Evolutionary conservation across 768 basidiomycete species (phyloP).

Genomic region (Lactifluus volemus): DNA sequence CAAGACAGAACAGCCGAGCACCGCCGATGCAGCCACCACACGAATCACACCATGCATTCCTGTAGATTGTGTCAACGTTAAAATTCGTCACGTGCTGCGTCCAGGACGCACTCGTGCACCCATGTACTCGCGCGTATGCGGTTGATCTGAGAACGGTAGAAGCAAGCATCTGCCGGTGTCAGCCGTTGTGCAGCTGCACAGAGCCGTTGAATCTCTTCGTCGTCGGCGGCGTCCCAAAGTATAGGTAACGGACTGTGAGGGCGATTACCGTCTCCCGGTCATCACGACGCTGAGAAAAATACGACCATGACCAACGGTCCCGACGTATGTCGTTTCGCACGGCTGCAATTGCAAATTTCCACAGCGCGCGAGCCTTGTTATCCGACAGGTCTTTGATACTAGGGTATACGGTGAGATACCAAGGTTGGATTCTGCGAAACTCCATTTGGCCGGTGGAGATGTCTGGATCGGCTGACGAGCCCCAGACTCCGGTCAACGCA

Average conservation of each 20-base stretch:
- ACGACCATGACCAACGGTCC: constrained; percentile 25
- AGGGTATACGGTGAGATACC: constrained; percentile 22
- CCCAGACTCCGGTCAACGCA: constrained; percentile 3
- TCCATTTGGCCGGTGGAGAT: constrained; percentile 10
- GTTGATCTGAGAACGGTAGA: constrained; percentile 21
- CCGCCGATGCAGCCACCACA: constrained; percentile 25
- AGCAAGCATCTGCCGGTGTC: constrained; percentile 23
- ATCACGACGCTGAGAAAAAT: constrained; percentile 26
- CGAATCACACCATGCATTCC: constrained; percentile 21
- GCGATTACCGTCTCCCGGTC: constrained; percentile 23
- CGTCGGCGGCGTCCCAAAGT: constrained; percentile 20
- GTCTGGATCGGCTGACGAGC: not conserved
- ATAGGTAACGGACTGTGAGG: constrained; percentile 20
- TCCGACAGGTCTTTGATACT: constrained; percentile 19
- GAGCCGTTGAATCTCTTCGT: constrained; percentile 20
- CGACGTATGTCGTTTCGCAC: constrained; percentile 21
- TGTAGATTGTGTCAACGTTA: not conserved
- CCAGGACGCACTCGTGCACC: constrained; percentile 19
- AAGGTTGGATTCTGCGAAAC: constrained; percentile 22
- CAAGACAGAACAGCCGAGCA: constrained; percentile 26
- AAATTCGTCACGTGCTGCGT: not conserved
- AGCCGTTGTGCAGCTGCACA: constrained; percentile 13
- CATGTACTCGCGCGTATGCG: constrained; percentile 21
- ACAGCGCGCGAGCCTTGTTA: constrained; percentile 24
- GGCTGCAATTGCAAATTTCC: constrained; percentile 26